phyloP scores from a whole-genome alignment of 192 early-diverging fungal species.

The Coemansia sp. region DNA sequence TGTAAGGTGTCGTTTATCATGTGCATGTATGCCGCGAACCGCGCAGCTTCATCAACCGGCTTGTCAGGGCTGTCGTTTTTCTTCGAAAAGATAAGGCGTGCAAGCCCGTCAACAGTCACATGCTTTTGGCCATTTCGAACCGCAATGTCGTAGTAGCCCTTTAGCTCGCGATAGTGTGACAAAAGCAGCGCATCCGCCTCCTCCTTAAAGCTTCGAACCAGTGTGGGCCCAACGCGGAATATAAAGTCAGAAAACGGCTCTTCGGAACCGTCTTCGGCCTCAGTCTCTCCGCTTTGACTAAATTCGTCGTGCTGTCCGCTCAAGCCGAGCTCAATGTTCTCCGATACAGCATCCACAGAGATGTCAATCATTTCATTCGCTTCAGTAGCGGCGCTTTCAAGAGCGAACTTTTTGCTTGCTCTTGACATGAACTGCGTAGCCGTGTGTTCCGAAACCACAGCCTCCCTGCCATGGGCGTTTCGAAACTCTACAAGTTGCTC shows the following conservation, averaged over 20 bases:
- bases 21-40: conserved; percentile 63
- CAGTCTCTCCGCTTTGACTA: background rate
- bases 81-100: conserved; percentile 41
- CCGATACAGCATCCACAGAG: background rate
- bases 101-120: conserved; percentile 41
- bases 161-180: conserved; percentile 36
- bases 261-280: background rate
- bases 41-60: conserved; percentile 14
- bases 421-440: conserved; percentile 8
- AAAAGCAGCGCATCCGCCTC: conserved; percentile 35
- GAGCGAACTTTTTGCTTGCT: background rate
- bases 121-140: conserved; percentile 11
- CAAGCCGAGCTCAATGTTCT: background rate
- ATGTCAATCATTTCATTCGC: background rate
- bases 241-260: conserved; percentile 19
- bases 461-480: conserved; percentile 25
- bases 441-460: conserved; percentile 9
- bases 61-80: conserved; percentile 1
- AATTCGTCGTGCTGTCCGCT: background rate
- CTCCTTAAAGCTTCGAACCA: conserved; percentile 17
- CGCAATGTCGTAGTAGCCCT: conserved; percentile 32
- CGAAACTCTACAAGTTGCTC: conserved; percentile 25
- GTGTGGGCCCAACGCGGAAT: conserved; percentile 24
- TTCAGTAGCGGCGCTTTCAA: background rate
- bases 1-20: conserved; percentile 57